Evolutionary conservation across 1,139 yeast species (phyloP).

Genomic region (Hyphopichia burtonii): DNA sequence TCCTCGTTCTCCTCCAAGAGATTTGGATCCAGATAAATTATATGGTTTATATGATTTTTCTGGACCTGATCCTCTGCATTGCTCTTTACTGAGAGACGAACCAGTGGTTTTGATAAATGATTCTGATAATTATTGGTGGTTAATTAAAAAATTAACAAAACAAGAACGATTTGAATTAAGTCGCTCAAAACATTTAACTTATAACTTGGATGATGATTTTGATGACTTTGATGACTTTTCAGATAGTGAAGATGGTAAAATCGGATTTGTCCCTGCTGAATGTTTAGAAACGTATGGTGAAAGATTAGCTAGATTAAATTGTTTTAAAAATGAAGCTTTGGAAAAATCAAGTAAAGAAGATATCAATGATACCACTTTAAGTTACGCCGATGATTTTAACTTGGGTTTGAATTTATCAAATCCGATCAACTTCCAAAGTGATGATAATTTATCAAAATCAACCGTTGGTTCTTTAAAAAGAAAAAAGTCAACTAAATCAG

Average conservation of each 20-base stretch:
- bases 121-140: slow-evolving; percentile 96
- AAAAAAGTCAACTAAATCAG: slow-evolving; percentile 35
- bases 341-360: slow-evolving; percentile 31
- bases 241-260: slow-evolving; percentile 57
- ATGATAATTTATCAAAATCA: slow-evolving; percentile 4
- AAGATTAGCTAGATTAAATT: slow-evolving; percentile 84
- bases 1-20: slow-evolving; percentile 80
- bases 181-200: slow-evolving; percentile 5
- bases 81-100: slow-evolving; percentile 76
- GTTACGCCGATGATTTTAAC: slow-evolving; percentile 2
- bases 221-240: slow-evolving; percentile 18
- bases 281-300: slow-evolving; percentile 90
- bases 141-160: slow-evolving; percentile 63
- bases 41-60: slow-evolving; percentile 85
- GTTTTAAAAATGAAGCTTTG: slow-evolving; percentile 85
- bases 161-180: slow-evolving; percentile 25
- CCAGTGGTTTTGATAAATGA: slow-evolving; percentile 82
- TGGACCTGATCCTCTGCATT: slow-evolving; percentile 95
- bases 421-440: slow-evolving; percentile 12
- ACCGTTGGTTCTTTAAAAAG: slow-evolving; percentile 14
- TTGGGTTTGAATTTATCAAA: slow-evolving; percentile 9
- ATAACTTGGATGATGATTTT: slow-evolving; percentile 7
- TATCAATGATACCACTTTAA: neutral
- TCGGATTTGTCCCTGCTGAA: slow-evolving; percentile 97
- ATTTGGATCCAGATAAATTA: slow-evolving; percentile 77